phyloP scores from a whole-genome alignment of 306 rosid species.

The Lathyrus oleraceus region DNA sequence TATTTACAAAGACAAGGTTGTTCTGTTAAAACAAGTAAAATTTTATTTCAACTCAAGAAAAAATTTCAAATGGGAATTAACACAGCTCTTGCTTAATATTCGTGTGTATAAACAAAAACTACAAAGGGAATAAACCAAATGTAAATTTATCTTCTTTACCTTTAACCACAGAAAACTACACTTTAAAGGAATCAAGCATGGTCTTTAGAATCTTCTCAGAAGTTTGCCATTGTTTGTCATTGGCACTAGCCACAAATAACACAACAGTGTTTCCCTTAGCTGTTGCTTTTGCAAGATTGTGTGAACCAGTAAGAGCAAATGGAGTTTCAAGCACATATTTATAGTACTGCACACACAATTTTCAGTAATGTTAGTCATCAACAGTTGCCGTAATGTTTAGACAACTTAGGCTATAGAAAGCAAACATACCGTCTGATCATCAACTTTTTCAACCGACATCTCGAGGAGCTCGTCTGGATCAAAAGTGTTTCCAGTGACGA shows the following conservation, averaged over 20 bases:
- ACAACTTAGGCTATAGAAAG: slow-evolving; percentile 13
- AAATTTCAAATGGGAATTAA: slow-evolving; percentile 7
- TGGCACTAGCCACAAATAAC: slow-evolving; percentile 88
- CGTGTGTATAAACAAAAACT: slow-evolving; percentile 31
- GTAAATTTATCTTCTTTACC: slow-evolving; percentile 33
- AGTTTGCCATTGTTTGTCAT: slow-evolving; percentile 86
- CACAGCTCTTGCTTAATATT: slow-evolving; percentile 25
- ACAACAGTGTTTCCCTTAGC: slow-evolving; percentile 95
- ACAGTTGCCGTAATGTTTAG: background rate
- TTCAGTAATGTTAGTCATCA: slow-evolving; percentile 21
- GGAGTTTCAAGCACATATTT: slow-evolving; percentile 89
- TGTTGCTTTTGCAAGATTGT: slow-evolving; percentile 96
- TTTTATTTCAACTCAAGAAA: slow-evolving; percentile 19
- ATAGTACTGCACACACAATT: slow-evolving; percentile 66
- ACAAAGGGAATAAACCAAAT: slow-evolving; percentile 30
- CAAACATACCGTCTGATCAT: slow-evolving; percentile 69
- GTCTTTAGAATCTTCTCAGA: slow-evolving; percentile 71
- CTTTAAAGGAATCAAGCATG: slow-evolving; percentile 82
- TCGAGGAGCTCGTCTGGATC: slow-evolving; percentile 93
- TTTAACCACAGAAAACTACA: slow-evolving; percentile 50
- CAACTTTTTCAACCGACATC: slow-evolving; percentile 73
- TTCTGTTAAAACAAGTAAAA: slow-evolving; percentile 16
- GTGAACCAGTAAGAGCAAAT: slow-evolving; percentile 85
- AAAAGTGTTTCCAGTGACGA: slow-evolving; percentile 79
- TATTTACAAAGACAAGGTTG: slow-evolving; percentile 30